phyloP scores from a whole-genome alignment of 768 basidiomycete species.

The Pilatotrama ljubarskyi region DNA sequence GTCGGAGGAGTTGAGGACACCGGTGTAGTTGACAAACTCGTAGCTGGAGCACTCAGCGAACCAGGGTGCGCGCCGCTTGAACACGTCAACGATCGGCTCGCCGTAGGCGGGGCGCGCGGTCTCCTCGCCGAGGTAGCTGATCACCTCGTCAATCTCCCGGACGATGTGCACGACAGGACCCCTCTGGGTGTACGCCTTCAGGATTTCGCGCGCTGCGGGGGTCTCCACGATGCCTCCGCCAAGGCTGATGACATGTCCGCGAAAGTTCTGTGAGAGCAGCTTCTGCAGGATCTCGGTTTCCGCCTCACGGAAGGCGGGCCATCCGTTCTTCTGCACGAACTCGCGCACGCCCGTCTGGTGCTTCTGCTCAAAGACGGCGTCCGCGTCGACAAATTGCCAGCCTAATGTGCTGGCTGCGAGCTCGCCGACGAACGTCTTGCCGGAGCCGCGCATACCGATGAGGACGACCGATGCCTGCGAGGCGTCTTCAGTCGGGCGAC shows the following conservation, averaged over 20 bases:
- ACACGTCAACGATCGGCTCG: slow-evolving; percentile 85
- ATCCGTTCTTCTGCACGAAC: slow-evolving; percentile 82
- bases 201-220: slow-evolving; percentile 64
- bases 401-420: slow-evolving; percentile 73
- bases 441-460: slow-evolving; percentile 96
- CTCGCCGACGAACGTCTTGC: slow-evolving; percentile 86
- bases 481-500: slow-evolving; percentile 34
- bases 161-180: slow-evolving; percentile 86
- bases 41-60: slow-evolving; percentile 79
- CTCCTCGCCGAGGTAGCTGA: slow-evolving; percentile 77
- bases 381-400: slow-evolving; percentile 84
- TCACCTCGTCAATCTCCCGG: slow-evolving; percentile 78
- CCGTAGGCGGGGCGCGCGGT: slow-evolving; percentile 84
- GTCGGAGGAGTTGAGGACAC: slow-evolving; percentile 21
- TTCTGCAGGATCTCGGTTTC: slow-evolving; percentile 72
- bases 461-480: slow-evolving; percentile 65
- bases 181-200: slow-evolving; percentile 61
- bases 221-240: slow-evolving; percentile 96
- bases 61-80: slow-evolving; percentile 80
- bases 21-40: slow-evolving; percentile 79
- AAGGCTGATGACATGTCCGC: slow-evolving; percentile 78
- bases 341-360: slow-evolving; percentile 62
- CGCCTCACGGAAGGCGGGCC: slow-evolving; percentile 85
- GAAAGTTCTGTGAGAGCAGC: slow-evolving; percentile 55
- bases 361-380: slow-evolving; percentile 69